phyloP scores from a whole-genome alignment of 2,329 filamentous ascomycete species.

The Penicillium polonicum region DNA sequence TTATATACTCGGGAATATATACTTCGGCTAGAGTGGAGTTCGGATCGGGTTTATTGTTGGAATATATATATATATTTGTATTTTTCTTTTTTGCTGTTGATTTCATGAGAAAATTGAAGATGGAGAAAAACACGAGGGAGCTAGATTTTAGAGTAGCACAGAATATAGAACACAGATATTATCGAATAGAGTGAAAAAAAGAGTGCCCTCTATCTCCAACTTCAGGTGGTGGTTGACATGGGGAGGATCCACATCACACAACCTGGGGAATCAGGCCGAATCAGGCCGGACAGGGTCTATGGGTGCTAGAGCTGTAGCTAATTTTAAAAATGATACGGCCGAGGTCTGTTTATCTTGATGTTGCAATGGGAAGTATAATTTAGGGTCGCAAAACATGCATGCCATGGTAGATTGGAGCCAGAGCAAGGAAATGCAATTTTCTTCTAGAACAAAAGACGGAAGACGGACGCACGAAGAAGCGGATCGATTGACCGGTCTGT shows the following conservation, averaged over 20 bases:
- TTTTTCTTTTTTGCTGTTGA: background rate
- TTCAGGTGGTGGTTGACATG: background rate
- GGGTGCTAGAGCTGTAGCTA: background rate
- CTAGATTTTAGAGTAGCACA: background rate
- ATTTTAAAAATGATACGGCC: background rate
- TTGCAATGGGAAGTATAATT: background rate
- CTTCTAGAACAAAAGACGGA: constrained; percentile 18
- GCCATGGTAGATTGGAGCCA: constrained; percentile 26
- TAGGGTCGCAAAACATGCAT: constrained; percentile 10
- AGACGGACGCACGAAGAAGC: constrained; percentile 14
- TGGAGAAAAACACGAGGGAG: background rate
- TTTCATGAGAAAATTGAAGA: background rate
- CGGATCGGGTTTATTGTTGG: background rate
- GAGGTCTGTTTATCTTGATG: background rate
- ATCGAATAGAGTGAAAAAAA: background rate
- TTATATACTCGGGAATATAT: background rate
- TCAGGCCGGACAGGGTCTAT: background rate
- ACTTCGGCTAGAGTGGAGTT: constrained; percentile 8
- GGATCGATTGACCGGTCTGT: constrained; percentile 22
- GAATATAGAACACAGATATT: background rate
- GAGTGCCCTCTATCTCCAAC: background rate
- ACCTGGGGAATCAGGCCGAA: constrained; percentile 5
- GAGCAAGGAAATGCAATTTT: constrained; percentile 24
- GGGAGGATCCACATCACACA: constrained; percentile 1
- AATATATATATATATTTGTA: background rate